Evolutionary conservation across 352 stramenopile genomes (phyloP), one percentile per base, ranked within the genome.

Genomic region (Phytopythium helicoides): DNA sequence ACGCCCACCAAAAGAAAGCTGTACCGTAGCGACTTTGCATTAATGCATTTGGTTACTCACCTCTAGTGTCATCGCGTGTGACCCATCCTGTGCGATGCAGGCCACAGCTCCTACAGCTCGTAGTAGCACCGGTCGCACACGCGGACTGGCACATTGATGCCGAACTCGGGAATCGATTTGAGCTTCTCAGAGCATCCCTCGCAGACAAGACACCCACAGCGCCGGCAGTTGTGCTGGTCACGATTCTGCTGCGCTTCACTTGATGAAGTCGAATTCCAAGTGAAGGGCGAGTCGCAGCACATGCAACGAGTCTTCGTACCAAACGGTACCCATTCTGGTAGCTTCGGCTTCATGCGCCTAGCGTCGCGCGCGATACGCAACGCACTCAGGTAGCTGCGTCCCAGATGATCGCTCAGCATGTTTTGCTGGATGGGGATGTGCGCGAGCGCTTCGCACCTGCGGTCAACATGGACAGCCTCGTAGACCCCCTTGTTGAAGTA

Each of bases 221-320:
- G 83, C 49, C 84, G 70, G 62, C 88, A 97, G 54, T 96, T 96
- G 69, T 97, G 86, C 64, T 96, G 87, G 63, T 97, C 88, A 28
- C 80, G 78, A 45, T 93, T 92, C 48, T 90, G 76, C 60, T 97
- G 88, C 3, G 88, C 86, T 47, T 96, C 83, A 45, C 84, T 94
- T 19, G 70, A 86, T n/a, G 83, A 94, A 47, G 85, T 95, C 59
- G 82, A 92, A 57, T 93, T 93, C 86, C 86, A 95, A 41, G 86
- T 95, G 56, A 95, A 95, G 18, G 83, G 82, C 19, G 74, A 83
- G 57, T 94, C 84, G 57, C 86, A 95, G 66, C 81, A 92, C 86
- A 92, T 90, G 66, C 85, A 95, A 14, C 81, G 79, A 25, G 81
- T 89, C 60, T 91, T 89, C 3, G 82, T 93, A 50, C 81, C 82